Base-by-base conservation (phyloP, 148 eudicot genomes). In the Spergularia bocconei region DNA sequence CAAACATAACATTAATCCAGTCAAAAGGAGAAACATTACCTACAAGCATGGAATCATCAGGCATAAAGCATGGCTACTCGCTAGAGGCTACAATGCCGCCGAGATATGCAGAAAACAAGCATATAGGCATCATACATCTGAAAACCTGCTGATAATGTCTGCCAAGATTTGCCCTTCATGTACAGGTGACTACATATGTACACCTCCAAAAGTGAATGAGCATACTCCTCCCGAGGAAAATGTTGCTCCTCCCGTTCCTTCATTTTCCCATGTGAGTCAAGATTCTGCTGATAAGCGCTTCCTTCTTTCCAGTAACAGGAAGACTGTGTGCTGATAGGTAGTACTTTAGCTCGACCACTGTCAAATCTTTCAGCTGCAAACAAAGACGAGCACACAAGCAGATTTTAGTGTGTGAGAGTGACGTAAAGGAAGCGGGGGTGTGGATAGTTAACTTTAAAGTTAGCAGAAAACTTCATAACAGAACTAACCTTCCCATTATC, bases 181-280 rank as follows among this genome's bases (percentile, higher is more conserved):
- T 36, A 63, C 21, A 38, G 63, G 71, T 14, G 44, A 64, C 55
- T 15, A 63, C 16, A 64, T 63, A 23, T 71, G 65, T 63, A 77
- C 65, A 63, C 21, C 62, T 36, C 53, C 15, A 13, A 59, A 69
- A 15, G 79, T 17, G 16, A 55, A 47, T 66, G 25, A 21, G 20
- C 4, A 10, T 6, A 9, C 60, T 17, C 19, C 52, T 51, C 9
- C 21, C 11, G 16, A 13, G 41, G 13, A 62, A 36, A 11, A 71
- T 0, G 67, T 39, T 19, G 33, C 55, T 20, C 3, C 13, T 19
- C 48, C 11, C 16, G 38, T 29, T 15, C 41, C 0, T 36, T 86
- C 82, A 94, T 79, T 90, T 92, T 5, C 89, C 91, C 91, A 95
- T 82, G 78, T 95, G 98, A 71, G 82, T 82, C 70, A 90, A 81